Base-by-base conservation (phyloP, 2,329 filamentous ascomycete species). In the Periglandula ipomoeae region DNA sequence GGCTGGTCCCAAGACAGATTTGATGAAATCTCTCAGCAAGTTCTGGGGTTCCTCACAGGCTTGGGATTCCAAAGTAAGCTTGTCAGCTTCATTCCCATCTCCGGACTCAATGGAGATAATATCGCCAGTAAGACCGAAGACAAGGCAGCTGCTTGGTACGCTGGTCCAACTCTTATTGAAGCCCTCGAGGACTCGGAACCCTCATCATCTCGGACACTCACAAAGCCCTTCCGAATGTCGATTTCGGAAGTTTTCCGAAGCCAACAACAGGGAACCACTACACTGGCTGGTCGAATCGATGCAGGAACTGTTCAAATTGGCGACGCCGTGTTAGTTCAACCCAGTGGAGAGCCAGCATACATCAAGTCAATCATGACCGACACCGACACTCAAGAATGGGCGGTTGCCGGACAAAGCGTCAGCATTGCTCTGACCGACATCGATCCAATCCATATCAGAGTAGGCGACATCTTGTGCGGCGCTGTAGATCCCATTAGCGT, bases 341-440 rank as follows among this genome's bases (percentile, higher is more conserved):
- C 93, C 0, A 87, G 86, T 47, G 83, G 82, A 22, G 86, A 96
- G 62, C 84, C 79, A 34, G 90, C 88, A 1, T 82, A 81, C 45
- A 78, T 97, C 64, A 95, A 91, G 62, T 84, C 81, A 3, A 74
- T 98, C 43, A 84, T 93, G 62, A 76, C 89, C 9, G 85, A 91
- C 61, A 76, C 81, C 20, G 79, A 86, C 45, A 69, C 78, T 1
- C 79, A 76, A 11, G 89, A 95, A 51, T 98, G 89, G 89, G 89
- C 87, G 0, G 89, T 96, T 13, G 90, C 91, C 1, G 91, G 91
- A 1, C 89, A 97, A 61, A 95, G 93, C 51, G 81, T 87, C 15
- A 84, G 83, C 0, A 70, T 98, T n/a, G 85, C 94, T 56, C 75
- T 98, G 44, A 76, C 81, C 8, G 85, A 91, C 55, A 89, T 96